Conservation (phyloP, 169 alveolate genomes). For the Cryptosporidium ubiquitum region DNA sequence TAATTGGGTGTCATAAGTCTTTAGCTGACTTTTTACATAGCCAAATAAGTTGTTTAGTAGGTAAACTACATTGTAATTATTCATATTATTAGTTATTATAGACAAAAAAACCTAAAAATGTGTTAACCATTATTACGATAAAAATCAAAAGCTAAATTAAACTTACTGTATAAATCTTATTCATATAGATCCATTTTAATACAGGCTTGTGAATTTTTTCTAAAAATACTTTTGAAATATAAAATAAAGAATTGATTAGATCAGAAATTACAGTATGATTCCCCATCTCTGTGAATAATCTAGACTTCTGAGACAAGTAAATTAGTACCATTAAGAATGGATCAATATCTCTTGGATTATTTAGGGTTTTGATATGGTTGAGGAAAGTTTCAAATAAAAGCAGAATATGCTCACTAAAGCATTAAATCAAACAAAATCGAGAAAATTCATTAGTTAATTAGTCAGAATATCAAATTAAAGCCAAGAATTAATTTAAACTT, state of each 20-base stretch:
- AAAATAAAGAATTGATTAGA: constrained; percentile 24
- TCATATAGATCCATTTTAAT: constrained; percentile 28
- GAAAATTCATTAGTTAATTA: neutral
- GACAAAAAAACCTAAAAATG: constrained; percentile 28
- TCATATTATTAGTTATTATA: constrained; percentile 22
- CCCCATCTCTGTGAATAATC: constrained; percentile 21
- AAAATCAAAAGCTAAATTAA: neutral
- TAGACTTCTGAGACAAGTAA: constrained; percentile 29
- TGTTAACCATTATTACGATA: neutral
- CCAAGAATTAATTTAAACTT: neutral
- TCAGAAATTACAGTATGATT: neutral
- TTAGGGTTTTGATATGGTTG: constrained; percentile 32
- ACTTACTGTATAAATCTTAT: constrained; percentile 62
- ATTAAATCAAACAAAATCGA: neutral
- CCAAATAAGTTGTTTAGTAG: constrained; percentile 19
- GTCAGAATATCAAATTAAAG: neutral
- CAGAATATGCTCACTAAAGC: constrained; percentile 21
- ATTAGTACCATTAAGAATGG: constrained; percentile 13
- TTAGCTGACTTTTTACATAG: constrained; percentile 4
- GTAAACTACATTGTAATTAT: neutral
- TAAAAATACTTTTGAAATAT: constrained; percentile 21
- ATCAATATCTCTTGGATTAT: constrained; percentile 47
- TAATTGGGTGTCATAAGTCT: constrained; percentile 24
- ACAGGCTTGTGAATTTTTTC: constrained; percentile 18
- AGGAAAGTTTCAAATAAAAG: neutral